Conservation (phyloP, 371 early-diverging fungal species). For the Modicella reniformis region DNA sequence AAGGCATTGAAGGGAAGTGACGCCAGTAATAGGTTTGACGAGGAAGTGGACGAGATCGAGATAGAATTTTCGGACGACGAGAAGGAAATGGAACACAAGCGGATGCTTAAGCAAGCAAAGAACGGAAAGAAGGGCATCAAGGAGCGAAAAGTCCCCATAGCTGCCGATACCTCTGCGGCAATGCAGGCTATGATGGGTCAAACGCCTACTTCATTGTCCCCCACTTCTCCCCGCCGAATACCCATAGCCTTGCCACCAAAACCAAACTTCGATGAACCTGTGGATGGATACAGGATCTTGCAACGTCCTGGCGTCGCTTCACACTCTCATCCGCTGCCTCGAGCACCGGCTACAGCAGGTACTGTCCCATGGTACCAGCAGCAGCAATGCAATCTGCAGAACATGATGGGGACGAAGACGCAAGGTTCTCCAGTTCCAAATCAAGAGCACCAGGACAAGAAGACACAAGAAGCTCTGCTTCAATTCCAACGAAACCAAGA, state of each 20-base stretch:
- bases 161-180: constrained; percentile 35
- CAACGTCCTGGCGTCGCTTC: constrained; percentile 37
- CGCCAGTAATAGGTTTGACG: constrained; percentile 92
- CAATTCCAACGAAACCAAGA: constrained; percentile 45
- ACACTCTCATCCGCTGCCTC: not conserved
- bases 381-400: constrained; percentile 51
- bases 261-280: constrained; percentile 30
- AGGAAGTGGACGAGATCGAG: constrained; percentile 85
- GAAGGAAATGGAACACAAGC: constrained; percentile 70
- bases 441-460: constrained; percentile 29
- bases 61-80: constrained; percentile 92
- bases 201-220: not conserved
- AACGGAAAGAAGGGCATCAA: constrained; percentile 34
- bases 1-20: constrained; percentile 83
- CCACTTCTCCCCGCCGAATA: constrained; percentile 9
- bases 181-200: constrained; percentile 29
- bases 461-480: constrained; percentile 12
- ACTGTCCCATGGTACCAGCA: constrained; percentile 53
- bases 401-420: constrained; percentile 43
- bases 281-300: constrained; percentile 48
- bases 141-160: constrained; percentile 31
- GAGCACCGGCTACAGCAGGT: constrained; percentile 14
- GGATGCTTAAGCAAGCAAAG: constrained; percentile 55
- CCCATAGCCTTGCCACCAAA: constrained; percentile 40
- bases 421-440: constrained; percentile 13